phyloP scores from a whole-genome alignment of 805 yeast genomes.

The Cyberlindnera meyerae region DNA sequence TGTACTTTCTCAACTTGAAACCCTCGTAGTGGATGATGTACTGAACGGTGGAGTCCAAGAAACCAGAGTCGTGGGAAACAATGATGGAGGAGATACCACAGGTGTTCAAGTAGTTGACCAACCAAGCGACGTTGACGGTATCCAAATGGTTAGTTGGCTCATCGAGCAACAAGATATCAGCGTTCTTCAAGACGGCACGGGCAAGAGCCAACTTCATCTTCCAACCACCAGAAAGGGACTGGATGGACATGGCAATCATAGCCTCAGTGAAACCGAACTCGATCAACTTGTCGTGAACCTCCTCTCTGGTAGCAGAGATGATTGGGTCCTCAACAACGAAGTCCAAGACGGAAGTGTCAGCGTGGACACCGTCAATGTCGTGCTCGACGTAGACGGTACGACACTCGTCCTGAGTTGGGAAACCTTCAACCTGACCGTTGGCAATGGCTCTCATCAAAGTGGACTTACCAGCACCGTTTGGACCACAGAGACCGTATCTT shows the following conservation, averaged over 20 bases:
- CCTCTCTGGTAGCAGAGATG: slow-evolving; percentile 54
- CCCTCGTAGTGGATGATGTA: slow-evolving; percentile 99
- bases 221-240: slow-evolving; percentile 99
- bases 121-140: slow-evolving; percentile 99
- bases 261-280: slow-evolving; percentile 94
- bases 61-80: slow-evolving; percentile 99
- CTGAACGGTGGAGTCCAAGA: slow-evolving; percentile 95
- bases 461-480: slow-evolving; percentile 99
- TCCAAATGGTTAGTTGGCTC: slow-evolving; percentile 99
- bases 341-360: slow-evolving; percentile 90
- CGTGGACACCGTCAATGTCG: slow-evolving; percentile 97
- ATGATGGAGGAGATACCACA: slow-evolving; percentile 98
- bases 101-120: slow-evolving; percentile 97
- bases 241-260: slow-evolving; percentile 91
- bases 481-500: slow-evolving; percentile 99
- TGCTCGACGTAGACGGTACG: slow-evolving; percentile 99
- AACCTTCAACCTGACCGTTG: slow-evolving; percentile 98
- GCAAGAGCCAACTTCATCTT: slow-evolving; percentile 99
- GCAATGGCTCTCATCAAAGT: slow-evolving; percentile 97
- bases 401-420: slow-evolving; percentile 99
- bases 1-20: slow-evolving; percentile 98
- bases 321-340: slow-evolving; percentile 83
- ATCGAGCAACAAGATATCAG: slow-evolving; percentile 95
- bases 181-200: slow-evolving; percentile 97
- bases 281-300: slow-evolving; percentile 65